Percentiles rank a stretch among this genome's conserved stretches.
Conservation (phyloP, 495 filamentous ascomycete species). For the Parathielavia appendiculata region DNA sequence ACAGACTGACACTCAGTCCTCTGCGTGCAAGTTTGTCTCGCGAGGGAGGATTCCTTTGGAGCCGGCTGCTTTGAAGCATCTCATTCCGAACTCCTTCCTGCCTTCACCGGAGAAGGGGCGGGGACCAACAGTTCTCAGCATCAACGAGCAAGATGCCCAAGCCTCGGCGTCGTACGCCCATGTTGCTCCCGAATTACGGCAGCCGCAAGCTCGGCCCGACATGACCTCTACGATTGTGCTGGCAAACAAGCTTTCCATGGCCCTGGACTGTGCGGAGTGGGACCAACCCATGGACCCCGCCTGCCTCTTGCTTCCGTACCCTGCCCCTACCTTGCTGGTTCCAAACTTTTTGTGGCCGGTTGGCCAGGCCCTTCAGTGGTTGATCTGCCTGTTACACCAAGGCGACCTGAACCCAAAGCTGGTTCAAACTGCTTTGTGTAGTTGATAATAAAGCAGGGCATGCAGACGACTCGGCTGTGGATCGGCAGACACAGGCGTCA, state of each 20-base stretch:
- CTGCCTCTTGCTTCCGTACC: neutral
- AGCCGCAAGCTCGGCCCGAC: neutral
- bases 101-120: neutral
- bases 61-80: neutral
- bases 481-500: no score
- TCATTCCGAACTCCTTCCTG: neutral
- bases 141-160: neutral
- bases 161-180: neutral
- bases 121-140: neutral
- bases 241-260: constrained; percentile 6
- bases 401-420: no score
- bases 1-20: neutral
- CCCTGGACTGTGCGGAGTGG: neutral
- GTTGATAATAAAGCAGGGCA: no score
- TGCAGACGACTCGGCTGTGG: no score
- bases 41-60: neutral
- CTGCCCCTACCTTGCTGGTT: neutral
- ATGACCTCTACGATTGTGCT: neutral
- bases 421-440: no score
- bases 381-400: no score
- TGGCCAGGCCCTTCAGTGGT: neutral
- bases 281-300: neutral
- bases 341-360: neutral
- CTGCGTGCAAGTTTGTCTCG: neutral
- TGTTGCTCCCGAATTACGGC: neutral